These are phyloP conservation scores for Solanum hybrid DNA, from an alignment of 305 asterid genomes.

Conservation along the genomic window DNA sequence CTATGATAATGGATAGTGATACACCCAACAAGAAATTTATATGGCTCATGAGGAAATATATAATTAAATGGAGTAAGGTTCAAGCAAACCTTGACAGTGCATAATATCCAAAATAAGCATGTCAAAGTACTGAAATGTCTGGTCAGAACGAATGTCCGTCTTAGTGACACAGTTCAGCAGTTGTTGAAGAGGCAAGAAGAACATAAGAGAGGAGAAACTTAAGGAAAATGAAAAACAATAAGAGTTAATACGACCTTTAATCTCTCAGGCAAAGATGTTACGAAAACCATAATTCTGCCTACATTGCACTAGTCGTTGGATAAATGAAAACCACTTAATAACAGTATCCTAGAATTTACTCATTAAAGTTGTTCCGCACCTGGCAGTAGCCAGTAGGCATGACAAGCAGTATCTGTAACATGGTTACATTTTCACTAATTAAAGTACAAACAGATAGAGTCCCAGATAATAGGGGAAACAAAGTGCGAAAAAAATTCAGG, in stretches of 20 bases:
- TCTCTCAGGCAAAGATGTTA: background rate
- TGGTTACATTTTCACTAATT: background rate
- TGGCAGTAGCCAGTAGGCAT: background rate
- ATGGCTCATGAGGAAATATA: constrained; percentile 49
- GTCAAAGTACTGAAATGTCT: background rate
- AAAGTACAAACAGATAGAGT: background rate
- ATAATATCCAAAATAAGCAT: background rate
- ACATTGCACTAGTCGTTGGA: background rate
- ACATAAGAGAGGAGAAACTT: background rate
- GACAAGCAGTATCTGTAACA: background rate
- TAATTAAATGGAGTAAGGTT: background rate
- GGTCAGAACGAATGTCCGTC: background rate
- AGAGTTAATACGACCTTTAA: background rate
- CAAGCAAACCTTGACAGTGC: background rate
- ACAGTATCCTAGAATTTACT: background rate
- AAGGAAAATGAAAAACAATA: background rate
- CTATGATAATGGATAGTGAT: constrained; percentile 84
- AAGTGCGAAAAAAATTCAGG: background rate
- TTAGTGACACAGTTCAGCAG: background rate
- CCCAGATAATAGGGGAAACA: background rate
- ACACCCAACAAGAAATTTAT: constrained; percentile 97
- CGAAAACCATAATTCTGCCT: background rate
- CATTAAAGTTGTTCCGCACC: background rate
- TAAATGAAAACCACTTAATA: background rate
- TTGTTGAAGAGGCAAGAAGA: background rate